phyloP scores from a whole-genome alignment of 2,329 filamentous ascomycete genomes.

The Parafenestella ontariensis region DNA sequence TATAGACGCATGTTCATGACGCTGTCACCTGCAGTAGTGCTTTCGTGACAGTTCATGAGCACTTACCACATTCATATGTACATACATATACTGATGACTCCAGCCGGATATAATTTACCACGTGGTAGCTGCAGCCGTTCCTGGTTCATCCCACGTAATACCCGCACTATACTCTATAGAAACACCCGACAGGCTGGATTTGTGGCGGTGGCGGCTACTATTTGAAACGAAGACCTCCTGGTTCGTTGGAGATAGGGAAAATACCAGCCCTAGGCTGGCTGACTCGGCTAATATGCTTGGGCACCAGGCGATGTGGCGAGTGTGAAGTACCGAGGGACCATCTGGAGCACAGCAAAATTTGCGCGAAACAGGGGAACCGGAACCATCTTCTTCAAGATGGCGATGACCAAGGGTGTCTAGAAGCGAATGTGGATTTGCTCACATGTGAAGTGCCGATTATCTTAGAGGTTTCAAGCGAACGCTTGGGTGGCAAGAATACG shows the following conservation, averaged over 20 bases:
- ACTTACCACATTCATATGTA: neutral
- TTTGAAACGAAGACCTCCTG: neutral
- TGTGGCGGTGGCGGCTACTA: slow-evolving; percentile 6
- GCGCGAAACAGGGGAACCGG: neutral
- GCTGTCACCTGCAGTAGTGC: neutral
- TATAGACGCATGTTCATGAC: neutral
- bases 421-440: neutral
- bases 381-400: neutral
- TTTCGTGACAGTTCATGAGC: neutral
- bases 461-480: slow-evolving; percentile 11
- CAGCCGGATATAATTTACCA: neutral
- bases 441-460: neutral
- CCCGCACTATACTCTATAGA: neutral
- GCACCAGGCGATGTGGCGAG: neutral
- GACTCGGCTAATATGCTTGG: slow-evolving; percentile 5
- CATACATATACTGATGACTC: neutral
- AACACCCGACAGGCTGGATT: neutral
- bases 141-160: neutral
- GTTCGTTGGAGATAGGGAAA: slow-evolving; percentile 6
- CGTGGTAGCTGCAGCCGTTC: neutral
- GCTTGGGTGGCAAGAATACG: slow-evolving; percentile 3
- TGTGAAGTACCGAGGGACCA: neutral
- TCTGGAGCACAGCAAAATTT: neutral
- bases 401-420: neutral
- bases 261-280: neutral